Base-by-base conservation (phyloP, 352 stramenopile species). In the Pythium scleroteichum region DNA sequence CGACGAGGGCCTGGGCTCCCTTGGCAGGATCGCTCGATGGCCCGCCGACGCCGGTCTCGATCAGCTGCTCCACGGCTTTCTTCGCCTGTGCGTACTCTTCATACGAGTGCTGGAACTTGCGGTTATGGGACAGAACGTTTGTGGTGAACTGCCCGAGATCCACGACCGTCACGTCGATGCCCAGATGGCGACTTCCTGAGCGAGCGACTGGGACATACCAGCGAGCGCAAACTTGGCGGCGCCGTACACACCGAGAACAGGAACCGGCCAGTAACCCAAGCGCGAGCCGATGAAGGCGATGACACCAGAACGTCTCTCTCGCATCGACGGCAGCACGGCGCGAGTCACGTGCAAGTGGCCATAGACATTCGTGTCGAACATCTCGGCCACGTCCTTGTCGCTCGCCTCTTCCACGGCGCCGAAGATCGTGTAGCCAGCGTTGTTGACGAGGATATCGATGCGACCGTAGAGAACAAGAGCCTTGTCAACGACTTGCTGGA, bases 351-450 rank as follows among this genome's bases (percentile, higher is more conserved):
- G 55, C 48, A 75, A 49, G 59, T 76, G 62, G 24, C 75, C 75
- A 27, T 81, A 84, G 6, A 82, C 68, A 38, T 82, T 79, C 27
- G 74, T 79, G 59, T 76, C 68, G 69, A 71, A 82, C 47, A 71
- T 50, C 17, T 64, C 66, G 17, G 66, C 52, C 26, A 82, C 57
- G 33, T 80, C 74, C 33, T 78, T 48, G 12, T 67, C 63, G 20
- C 63, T 77, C 14, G 9, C 10, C 8, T n/a, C 29, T 53, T 66
- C 53, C 24, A 68, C 60, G 14, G 68, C 52, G 66, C 61, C 55
- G 52, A 65, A 33, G 60, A 59, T 69, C 54, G 32, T 59, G 29
- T 35, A 35, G 29, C 29, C 29, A 35, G 29, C 29, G 61, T 67
- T 59, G 20, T 53, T 59, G 20, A 59, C 40, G 50, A 58, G 24